Evolutionary conservation across 2,329 filamentous ascomycete genomes (phyloP), one percentile per base, ranked within the genome.

Genomic region (Pseudocercospora vitis): DNA sequence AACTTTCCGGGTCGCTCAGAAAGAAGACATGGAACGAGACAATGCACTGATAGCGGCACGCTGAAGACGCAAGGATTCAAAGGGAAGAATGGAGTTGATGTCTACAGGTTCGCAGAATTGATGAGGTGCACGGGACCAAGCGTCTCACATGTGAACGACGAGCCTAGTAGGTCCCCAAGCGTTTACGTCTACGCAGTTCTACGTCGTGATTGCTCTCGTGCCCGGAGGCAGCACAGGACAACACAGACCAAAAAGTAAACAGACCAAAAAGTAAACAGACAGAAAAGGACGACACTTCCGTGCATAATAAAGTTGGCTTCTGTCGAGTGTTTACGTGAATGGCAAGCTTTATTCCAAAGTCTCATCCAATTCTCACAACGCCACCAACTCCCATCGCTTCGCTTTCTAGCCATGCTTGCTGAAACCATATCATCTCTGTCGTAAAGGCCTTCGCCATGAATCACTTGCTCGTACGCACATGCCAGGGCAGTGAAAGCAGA

Each of bases 281-380:
- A 26, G 5, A 9, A 12, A 1, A 1, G 9, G 39, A 23, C 5
- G 1, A 44, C 26, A n/a, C 21, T 44, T 26, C 19, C 14, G 9
- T 23, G 9, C 21, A n/a, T 14, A n/a, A 23, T 21, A 23, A 5
- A 19, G n/a, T 31, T 45, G 24, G 18, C 42, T 29, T 31, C 24
- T 45, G 42, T 31, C 42, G 24, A 18, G 14, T 45, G 28, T 45
- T 24, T 45, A 45, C 42, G 19, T 28, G 42, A 42, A 42, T 12
- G 21, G 19, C 37, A 42, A 24, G 12, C 21, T 45, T 16, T 12
- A 31, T 18, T 6, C 42, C 23, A 28, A 16, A 45, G 24, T 19
- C 42, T 31, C 42, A 24, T 45, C 42, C 23, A n/a, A 21, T 8
- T 23, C 5, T 19, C 19, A 14, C 42, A 31, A 28, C 6, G n/a